These are phyloP conservation scores for Euryodendron excelsum DNA, from an alignment of 148 eudicot species.

Conservation along the genomic window DNA sequence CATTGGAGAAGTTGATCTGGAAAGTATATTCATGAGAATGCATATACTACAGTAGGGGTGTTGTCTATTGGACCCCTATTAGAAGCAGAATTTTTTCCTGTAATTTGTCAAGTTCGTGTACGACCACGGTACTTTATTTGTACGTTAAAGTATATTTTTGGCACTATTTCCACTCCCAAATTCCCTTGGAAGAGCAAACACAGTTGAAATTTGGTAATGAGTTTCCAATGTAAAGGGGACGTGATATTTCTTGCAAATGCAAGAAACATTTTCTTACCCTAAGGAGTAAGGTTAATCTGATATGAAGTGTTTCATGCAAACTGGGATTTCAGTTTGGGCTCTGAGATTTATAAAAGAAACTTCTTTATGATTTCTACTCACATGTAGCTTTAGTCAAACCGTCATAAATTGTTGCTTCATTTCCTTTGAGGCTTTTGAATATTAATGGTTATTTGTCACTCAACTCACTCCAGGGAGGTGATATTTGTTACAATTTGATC, in stretches of 20 bases:
- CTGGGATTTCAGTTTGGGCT: background rate
- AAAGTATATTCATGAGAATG: too few relatives aligned
- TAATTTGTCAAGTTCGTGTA: too few relatives aligned
- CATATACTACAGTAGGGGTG: too few relatives aligned
- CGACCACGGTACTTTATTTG: too few relatives aligned
- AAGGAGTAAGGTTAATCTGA: background rate
- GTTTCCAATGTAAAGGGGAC: background rate
- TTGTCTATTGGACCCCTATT: background rate
- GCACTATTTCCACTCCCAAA: background rate
- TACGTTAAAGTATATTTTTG: too few relatives aligned
- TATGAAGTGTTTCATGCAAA: background rate
- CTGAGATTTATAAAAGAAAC: background rate
- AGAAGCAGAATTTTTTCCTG: too few relatives aligned
- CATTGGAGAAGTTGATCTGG: background rate
- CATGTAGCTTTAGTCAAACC: background rate
- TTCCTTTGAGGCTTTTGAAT: background rate
- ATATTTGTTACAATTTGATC: background rate
- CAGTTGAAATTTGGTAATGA: background rate
- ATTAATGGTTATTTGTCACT: background rate
- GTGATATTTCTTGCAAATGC: background rate
- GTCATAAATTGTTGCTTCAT: background rate
- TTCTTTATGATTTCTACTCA: background rate
- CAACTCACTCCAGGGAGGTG: background rate
- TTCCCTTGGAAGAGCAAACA: background rate
- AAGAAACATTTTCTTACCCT: background rate